Conservation (phyloP, 345 rosid genomes). For the Erodium maritimum region DNA sequence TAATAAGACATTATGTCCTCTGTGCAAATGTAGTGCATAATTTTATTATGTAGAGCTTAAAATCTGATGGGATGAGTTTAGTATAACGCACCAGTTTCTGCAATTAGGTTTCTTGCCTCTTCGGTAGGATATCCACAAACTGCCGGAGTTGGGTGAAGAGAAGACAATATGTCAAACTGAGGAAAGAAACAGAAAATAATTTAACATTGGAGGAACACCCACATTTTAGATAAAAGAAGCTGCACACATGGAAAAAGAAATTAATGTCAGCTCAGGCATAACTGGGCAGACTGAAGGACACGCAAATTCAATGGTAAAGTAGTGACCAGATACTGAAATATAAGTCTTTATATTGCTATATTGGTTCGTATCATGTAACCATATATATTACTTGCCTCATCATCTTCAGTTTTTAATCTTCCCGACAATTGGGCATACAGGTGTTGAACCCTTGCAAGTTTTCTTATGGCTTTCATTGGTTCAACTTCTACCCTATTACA, state of each 20-base stretch:
- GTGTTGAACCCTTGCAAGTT: slow-evolving; percentile 77
- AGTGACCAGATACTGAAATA: too few species aligned
- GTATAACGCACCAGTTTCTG: slow-evolving; percentile 43
- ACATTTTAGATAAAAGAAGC: too few species aligned
- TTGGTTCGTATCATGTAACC: too few species aligned
- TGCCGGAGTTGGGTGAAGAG: slow-evolving; percentile 84
- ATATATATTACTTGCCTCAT: slow-evolving; percentile 47
- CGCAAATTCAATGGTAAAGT: too few species aligned
- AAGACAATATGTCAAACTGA: slow-evolving; percentile 63
- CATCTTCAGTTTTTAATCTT: slow-evolving; percentile 62
- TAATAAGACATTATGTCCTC: too few species aligned
- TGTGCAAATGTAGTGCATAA: too few species aligned
- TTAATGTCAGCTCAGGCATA: too few species aligned
- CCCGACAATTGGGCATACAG: slow-evolving; percentile 63
- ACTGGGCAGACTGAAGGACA: too few species aligned
- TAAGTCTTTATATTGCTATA: too few species aligned
- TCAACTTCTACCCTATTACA: slow-evolving; percentile 47
- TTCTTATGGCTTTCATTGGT: slow-evolving; percentile 59
- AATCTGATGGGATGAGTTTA: too few species aligned
- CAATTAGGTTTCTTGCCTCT: slow-evolving; percentile 64
- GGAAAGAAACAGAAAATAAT: slow-evolving; percentile 7
- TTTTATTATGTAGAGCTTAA: too few species aligned
- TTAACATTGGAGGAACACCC: background rate
- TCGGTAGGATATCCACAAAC: slow-evolving; percentile 82
- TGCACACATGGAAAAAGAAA: too few species aligned